Evolutionary conservation across 768 basidiomycete genomes (phyloP), one percentile per base, ranked within the genome.

Genomic region (Lentinula guzmanii): DNA sequence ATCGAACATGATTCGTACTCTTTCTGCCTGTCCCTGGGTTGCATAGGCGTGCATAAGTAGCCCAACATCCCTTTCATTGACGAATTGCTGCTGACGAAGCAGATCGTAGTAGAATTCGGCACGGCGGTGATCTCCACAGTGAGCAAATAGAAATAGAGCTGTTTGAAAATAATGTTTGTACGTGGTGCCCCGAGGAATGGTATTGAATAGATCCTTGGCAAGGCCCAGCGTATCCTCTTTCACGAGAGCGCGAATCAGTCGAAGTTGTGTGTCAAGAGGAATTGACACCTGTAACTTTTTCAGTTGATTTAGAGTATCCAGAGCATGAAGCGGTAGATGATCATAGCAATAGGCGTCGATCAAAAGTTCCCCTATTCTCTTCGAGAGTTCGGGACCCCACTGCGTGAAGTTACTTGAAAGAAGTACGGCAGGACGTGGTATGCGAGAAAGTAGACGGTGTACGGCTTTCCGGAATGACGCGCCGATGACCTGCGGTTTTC

Each of bases 11-110:
- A 74, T 70, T 8, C 78, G 71, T 24, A 82, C 80, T 41, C 72
- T 70, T 18, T 75, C 68, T 1, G 71, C 70, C 42, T 74, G 71
- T 13, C 81, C 81, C 10, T 74, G 67, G 34, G 77, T 72, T 4
- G 86, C 86, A 67, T 85, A 77, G 0, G 81, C 78, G 62, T 84
- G 82, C 69, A 93, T 73, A 31, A 85, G 67, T 72, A 79, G 74
- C n/a, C 76, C 74, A 45, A 74, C 72, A 52, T 78, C 76, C 15
- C 64, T 64, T 2, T 63, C 28, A 0, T 64, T 62, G 41, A 66
- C 69, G 69, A 71, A 69, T 3, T 70, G 65, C 18, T 66, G 67
- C 10, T 70, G 68, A 9, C 65, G 45, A 50, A 86, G 70, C 9
- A 63, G 64, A 43, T 71, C 61, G 65, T 77, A 87, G 64, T 75